phyloP scores from a whole-genome alignment of 2,329 filamentous ascomycete genomes.

The Penicillium sp. region DNA sequence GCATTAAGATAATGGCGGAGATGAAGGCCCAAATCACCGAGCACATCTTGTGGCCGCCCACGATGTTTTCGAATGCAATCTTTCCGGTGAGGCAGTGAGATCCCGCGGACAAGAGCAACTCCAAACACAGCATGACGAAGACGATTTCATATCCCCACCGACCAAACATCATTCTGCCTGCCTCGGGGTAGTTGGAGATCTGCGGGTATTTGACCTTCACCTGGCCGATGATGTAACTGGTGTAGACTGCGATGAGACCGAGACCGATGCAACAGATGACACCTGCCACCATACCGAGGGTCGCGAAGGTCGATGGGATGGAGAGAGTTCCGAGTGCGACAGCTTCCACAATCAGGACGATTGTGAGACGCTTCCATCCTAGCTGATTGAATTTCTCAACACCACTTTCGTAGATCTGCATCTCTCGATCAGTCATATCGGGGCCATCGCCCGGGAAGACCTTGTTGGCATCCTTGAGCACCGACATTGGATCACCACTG shows the following conservation, averaged over 20 bases:
- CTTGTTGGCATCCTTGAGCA: neutral
- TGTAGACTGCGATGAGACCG: constrained; percentile 1
- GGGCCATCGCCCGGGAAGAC: neutral
- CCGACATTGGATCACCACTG: neutral
- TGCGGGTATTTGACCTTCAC: constrained; percentile 1
- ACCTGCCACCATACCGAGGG: neutral
- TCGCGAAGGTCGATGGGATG: neutral
- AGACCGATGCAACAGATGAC: neutral
- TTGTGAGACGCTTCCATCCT: constrained; percentile 1
- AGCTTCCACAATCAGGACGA: neutral
- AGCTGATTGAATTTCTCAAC: neutral
- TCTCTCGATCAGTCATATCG: neutral
- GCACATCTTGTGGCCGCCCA: neutral
- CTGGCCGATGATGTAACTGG: constrained; percentile 1
- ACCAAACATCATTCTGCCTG: neutral
- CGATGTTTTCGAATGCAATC: neutral
- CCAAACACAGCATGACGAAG: neutral
- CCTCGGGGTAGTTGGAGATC: neutral
- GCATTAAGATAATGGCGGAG: neutral
- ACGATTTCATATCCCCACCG: constrained; percentile 1
- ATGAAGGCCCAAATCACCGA: neutral
- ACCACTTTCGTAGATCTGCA: neutral
- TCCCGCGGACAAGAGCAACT: neutral
- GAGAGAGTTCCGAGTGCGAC: neutral
- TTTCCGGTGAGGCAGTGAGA: neutral